Conservation (phyloP, 140 eudicot species). For the Erigeron philadelphicus region DNA sequence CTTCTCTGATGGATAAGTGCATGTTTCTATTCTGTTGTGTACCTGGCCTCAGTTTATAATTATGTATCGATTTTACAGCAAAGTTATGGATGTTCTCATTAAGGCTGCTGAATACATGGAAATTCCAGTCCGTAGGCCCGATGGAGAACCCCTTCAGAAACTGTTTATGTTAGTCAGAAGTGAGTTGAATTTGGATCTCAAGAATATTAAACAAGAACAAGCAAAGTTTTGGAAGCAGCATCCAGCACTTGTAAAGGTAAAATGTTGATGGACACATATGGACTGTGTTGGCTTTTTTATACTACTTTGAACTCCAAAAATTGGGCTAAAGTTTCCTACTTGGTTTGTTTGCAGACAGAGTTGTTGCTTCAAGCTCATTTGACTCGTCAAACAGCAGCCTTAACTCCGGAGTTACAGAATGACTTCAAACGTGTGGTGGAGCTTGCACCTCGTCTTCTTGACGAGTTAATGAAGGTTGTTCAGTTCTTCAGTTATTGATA, state of each 20-base stretch:
- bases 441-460: constrained; percentile 91
- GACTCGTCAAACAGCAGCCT: constrained; percentile 56
- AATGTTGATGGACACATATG: constrained; percentile 3
- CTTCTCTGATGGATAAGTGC: neutral
- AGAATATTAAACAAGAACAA: constrained; percentile 83
- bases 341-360: constrained; percentile 53
- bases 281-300: neutral
- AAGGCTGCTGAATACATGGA: constrained; percentile 90
- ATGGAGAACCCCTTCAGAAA: constrained; percentile 85
- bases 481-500: neutral
- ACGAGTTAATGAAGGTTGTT: constrained; percentile 78
- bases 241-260: constrained; percentile 83
- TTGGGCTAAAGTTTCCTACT: neutral
- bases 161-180: constrained; percentile 71
- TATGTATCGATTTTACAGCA: constrained; percentile 46
- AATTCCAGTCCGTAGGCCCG: constrained; percentile 82
- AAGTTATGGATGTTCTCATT: constrained; percentile 81
- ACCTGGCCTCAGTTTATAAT: constrained; percentile 5
- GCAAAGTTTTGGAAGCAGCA: constrained; percentile 97
- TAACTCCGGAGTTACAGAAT: constrained; percentile 59
- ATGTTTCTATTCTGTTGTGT: neutral
- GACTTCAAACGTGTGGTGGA: constrained; percentile 73
- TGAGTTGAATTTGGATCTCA: constrained; percentile 79
- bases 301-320: neutral
- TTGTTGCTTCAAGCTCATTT: constrained; percentile 83